phyloP scores from a whole-genome alignment of 768 basidiomycete genomes.

The Suillus discolor region DNA sequence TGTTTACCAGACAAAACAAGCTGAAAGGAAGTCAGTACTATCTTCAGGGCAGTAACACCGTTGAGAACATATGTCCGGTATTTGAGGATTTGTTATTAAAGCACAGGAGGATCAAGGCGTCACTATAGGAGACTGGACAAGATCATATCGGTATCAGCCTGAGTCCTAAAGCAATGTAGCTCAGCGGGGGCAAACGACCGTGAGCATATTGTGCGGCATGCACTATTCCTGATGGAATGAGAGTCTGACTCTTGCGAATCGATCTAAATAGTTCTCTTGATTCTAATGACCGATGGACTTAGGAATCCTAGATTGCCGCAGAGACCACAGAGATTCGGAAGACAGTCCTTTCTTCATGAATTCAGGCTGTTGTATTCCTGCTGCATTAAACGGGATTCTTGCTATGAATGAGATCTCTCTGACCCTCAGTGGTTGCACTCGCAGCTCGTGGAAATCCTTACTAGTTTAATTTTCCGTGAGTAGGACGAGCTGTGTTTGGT shows the following conservation, averaged over 20 bases:
- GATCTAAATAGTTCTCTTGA: neutral
- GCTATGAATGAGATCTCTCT: neutral
- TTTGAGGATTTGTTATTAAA: neutral
- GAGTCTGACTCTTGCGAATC: neutral
- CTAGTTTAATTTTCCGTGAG: neutral
- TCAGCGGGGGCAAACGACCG: neutral
- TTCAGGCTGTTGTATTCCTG: neutral
- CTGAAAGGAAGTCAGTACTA: neutral
- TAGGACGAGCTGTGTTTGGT: neutral
- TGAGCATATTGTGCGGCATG: neutral
- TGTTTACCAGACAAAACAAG: neutral
- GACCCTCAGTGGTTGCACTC: neutral
- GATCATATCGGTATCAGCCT: neutral
- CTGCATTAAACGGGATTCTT: neutral
- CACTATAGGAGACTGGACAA: neutral
- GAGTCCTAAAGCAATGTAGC: neutral
- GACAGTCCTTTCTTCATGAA: neutral
- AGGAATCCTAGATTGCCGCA: neutral
- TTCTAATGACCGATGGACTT: neutral
- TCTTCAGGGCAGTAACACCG: neutral
- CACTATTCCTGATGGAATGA: neutral
- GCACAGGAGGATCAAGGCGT: neutral
- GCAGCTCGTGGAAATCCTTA: neutral
- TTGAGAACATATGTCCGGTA: neutral
- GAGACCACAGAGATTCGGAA: neutral